phyloP scores from a whole-genome alignment of 805 yeast genomes.

The Candida boidinii region DNA sequence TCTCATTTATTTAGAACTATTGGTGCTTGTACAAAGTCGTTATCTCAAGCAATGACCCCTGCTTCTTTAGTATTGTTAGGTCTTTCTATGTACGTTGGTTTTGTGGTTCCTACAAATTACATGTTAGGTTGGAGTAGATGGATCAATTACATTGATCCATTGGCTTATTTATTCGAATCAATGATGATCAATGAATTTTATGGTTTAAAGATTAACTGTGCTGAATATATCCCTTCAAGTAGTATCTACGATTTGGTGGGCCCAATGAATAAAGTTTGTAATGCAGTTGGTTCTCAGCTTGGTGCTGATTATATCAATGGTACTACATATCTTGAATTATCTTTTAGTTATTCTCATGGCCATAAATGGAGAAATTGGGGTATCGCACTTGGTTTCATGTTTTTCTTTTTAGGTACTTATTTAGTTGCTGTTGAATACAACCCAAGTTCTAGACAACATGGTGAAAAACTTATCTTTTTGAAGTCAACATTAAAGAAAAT shows the following conservation, averaged over 20 bases:
- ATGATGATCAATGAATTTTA: slow-evolving; percentile 48
- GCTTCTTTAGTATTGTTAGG: slow-evolving; percentile 41
- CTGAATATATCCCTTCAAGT: slow-evolving; percentile 30
- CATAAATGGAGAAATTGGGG: slow-evolving; percentile 84
- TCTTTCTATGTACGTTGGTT: slow-evolving; percentile 45
- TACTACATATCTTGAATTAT: slow-evolving; percentile 38
- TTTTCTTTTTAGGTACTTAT: slow-evolving; percentile 48
- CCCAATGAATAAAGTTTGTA: slow-evolving; percentile 23
- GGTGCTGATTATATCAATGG: slow-evolving; percentile 53
- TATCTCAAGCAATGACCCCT: slow-evolving; percentile 52
- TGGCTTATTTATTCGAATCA: slow-evolving; percentile 48
- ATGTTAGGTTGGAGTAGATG: slow-evolving; percentile 62
- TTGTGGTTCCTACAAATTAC: slow-evolving; percentile 45
- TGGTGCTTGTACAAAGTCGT: slow-evolving; percentile 38
- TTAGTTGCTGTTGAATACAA: slow-evolving; percentile 47
- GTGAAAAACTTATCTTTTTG: slow-evolving; percentile 61
- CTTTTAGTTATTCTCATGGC: slow-evolving; percentile 41
- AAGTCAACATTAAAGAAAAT: slow-evolving; percentile 34
- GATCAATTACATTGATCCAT: slow-evolving; percentile 54
- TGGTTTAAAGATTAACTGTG: slow-evolving; percentile 33
- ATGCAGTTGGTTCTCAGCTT: slow-evolving; percentile 46
- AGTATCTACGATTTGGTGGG: slow-evolving; percentile 17
- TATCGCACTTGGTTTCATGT: slow-evolving; percentile 44
- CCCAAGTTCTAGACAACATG: slow-evolving; percentile 58
- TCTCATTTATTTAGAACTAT: slow-evolving; percentile 46